These are phyloP conservation scores for Houttuynia cordata DNA, from an alignment of 164 flowering plant genomes.

Conservation along the genomic window DNA sequence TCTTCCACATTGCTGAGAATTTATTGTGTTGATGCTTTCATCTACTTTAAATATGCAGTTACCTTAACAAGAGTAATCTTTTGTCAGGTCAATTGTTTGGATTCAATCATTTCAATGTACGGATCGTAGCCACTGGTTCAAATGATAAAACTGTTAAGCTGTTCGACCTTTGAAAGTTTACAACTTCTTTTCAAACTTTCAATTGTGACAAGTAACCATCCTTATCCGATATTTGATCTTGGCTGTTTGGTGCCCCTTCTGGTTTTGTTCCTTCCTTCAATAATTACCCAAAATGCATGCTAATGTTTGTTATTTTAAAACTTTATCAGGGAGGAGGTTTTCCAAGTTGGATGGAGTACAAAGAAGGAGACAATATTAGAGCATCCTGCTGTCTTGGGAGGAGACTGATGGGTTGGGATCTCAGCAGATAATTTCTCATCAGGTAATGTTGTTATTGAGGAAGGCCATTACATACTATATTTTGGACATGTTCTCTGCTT, in stretches of 20 bases:
- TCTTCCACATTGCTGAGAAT: no score
- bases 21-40: no score
- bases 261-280: no score
- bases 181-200: slow-evolving; percentile 69
- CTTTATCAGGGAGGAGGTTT: slow-evolving; percentile 75
- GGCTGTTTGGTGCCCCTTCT: not conserved
- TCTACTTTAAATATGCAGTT: no score
- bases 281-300: no score
- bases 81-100: slow-evolving; percentile 80
- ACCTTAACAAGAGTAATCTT: not conserved
- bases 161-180: slow-evolving; percentile 84
- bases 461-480: no score
- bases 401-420: slow-evolving; percentile 97
- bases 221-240: not conserved
- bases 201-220: slow-evolving; percentile 84
- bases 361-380: slow-evolving; percentile 89
- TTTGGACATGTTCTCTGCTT: no score
- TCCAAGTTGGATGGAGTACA: slow-evolving; percentile 95
- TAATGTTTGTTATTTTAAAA: no score
- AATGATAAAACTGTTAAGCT: slow-evolving; percentile 92
- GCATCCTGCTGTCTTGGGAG: slow-evolving; percentile 97
- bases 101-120: slow-evolving; percentile 90
- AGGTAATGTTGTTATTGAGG: not conserved
- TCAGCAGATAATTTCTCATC: slow-evolving; percentile 65
- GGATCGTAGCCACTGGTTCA: slow-evolving; percentile 95